Percentiles rank a stretch among this genome's conserved stretches.
Conservation (phyloP, 306 rosid genomes). For the Hippophae rhamnoides region DNA sequence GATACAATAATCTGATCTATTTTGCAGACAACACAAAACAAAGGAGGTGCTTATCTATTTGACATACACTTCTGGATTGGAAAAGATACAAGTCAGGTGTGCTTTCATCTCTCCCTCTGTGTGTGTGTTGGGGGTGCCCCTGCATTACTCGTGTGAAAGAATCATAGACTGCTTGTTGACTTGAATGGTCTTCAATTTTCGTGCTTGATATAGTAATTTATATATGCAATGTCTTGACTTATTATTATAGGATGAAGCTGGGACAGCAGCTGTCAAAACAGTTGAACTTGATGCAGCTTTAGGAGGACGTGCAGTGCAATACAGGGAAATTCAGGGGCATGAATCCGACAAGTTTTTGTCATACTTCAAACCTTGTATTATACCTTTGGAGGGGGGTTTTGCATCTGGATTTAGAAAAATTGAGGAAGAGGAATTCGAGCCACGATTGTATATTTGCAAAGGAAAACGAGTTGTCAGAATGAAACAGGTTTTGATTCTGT, state of each 20-base stretch:
- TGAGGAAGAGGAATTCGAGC: slow-evolving; percentile 82
- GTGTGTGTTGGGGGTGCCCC: not conserved
- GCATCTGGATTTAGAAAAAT: slow-evolving; percentile 74
- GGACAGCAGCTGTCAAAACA: slow-evolving; percentile 91
- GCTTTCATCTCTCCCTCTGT: slow-evolving; percentile 20
- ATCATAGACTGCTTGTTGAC: not conserved
- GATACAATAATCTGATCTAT: slow-evolving; percentile 13
- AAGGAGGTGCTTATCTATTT: slow-evolving; percentile 68
- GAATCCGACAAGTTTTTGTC: slow-evolving; percentile 97
- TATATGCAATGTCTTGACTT: slow-evolving; percentile 11
- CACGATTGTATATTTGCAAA: slow-evolving; percentile 71
- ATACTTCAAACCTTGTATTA: slow-evolving; percentile 91
- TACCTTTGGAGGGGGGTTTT: slow-evolving; percentile 92
- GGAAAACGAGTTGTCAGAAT: slow-evolving; percentile 99
- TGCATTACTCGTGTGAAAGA: not conserved
- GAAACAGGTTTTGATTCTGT: slow-evolving; percentile 61
- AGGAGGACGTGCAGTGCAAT: slow-evolving; percentile 97
- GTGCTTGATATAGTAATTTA: slow-evolving; percentile 13
- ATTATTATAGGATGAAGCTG: slow-evolving; percentile 79
- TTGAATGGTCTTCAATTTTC: slow-evolving; percentile 10
- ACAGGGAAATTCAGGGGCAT: slow-evolving; percentile 91
- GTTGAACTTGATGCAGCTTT: slow-evolving; percentile 86
- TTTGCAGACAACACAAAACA: slow-evolving; percentile 83
- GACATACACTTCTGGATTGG: slow-evolving; percentile 99
- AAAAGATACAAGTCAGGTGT: slow-evolving; percentile 94